A percentile compares a stretch with the other conserved stretches of the same genome.
These are phyloP conservation scores for Pythium guiyangense DNA, from an alignment of 352 stramenopile genomes.

Conservation along the genomic window DNA sequence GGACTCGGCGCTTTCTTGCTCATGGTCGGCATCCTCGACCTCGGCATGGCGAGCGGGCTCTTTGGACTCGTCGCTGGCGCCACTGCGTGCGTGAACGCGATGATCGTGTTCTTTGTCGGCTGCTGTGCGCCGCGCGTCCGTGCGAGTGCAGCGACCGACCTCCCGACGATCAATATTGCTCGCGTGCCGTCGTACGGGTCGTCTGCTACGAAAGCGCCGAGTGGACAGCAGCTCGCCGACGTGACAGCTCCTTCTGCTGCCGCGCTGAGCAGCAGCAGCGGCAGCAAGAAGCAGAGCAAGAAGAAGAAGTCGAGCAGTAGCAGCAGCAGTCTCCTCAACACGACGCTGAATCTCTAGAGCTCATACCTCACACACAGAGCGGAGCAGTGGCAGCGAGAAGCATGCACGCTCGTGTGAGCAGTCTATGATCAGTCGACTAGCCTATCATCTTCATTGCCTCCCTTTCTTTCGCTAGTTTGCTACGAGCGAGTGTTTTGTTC, in stretches of 20 bases:
- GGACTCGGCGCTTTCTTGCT: slow-evolving; percentile 46
- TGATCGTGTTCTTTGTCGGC: slow-evolving; percentile 33
- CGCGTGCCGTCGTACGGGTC: slow-evolving; percentile 13
- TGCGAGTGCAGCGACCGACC: slow-evolving; percentile 2
- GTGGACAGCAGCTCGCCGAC: neutral
- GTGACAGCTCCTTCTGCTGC: neutral
- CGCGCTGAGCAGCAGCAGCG: neutral
- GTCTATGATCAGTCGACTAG: neutral
- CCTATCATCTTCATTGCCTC: neutral
- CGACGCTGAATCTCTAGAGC: slow-evolving; percentile 9
- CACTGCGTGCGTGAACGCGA: slow-evolving; percentile 31
- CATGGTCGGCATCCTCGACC: slow-evolving; percentile 55
- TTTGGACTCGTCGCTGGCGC: slow-evolving; percentile 32
- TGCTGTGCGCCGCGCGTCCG: slow-evolving; percentile 18
- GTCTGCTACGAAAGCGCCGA: neutral
- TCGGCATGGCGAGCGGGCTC: slow-evolving; percentile 40
- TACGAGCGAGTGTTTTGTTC: neutral
- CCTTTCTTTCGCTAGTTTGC: neutral
- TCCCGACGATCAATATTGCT: slow-evolving; percentile 8
- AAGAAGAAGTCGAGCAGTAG: slow-evolving; percentile 5
- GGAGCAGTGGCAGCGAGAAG: neutral
- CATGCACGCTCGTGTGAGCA: neutral
- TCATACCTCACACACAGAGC: neutral
- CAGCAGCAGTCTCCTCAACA: slow-evolving; percentile 12
- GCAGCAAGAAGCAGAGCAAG: slow-evolving; percentile 1